Percentiles rank a stretch among this genome's conserved stretches.
phyloP scores from a whole-genome alignment of 371 early-diverging fungal genomes.

The Gilbertella persicaria region DNA sequence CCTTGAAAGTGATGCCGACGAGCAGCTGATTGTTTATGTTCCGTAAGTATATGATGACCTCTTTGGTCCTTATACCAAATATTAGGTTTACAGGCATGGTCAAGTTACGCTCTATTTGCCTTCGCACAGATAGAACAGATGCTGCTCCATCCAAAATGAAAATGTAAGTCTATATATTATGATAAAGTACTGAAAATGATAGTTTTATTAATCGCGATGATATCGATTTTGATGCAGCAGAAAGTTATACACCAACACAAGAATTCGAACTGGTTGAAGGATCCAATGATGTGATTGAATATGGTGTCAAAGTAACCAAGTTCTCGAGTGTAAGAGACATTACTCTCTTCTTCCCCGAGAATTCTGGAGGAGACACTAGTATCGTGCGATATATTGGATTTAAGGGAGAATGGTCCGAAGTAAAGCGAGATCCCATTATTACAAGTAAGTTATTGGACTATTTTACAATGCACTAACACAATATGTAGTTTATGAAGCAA shows the following conservation, averaged over 20 bases:
- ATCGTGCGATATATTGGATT: constrained; percentile 80
- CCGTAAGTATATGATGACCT: constrained; percentile 61
- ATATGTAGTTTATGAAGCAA: constrained; percentile 73
- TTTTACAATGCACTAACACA: background rate
- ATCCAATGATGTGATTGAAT: constrained; percentile 66
- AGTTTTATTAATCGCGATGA: constrained; percentile 89
- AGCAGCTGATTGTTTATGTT: constrained; percentile 84
- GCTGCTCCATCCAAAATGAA: constrained; percentile 74
- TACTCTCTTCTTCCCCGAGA: constrained; percentile 80
- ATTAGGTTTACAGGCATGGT: constrained; percentile 83
- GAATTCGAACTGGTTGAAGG: constrained; percentile 77
- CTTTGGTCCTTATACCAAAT: background rate
- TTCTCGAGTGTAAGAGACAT: constrained; percentile 81
- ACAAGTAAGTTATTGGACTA: constrained; percentile 37
- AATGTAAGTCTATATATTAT: constrained; percentile 55
- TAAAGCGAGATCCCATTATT: constrained; percentile 82
- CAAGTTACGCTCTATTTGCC: constrained; percentile 86
- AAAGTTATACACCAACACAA: constrained; percentile 68
- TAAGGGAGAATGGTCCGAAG: constrained; percentile 90
- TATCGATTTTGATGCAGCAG: constrained; percentile 88
- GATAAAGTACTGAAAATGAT: background rate
- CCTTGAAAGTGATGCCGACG: constrained; percentile 88
- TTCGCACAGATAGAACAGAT: constrained; percentile 71
- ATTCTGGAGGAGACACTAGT: constrained; percentile 72
- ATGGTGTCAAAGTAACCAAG: constrained; percentile 75